Evolutionary conservation across 1,284 basidiomycete genomes (phyloP).

Genomic region (Meira miltonrushii): DNA sequence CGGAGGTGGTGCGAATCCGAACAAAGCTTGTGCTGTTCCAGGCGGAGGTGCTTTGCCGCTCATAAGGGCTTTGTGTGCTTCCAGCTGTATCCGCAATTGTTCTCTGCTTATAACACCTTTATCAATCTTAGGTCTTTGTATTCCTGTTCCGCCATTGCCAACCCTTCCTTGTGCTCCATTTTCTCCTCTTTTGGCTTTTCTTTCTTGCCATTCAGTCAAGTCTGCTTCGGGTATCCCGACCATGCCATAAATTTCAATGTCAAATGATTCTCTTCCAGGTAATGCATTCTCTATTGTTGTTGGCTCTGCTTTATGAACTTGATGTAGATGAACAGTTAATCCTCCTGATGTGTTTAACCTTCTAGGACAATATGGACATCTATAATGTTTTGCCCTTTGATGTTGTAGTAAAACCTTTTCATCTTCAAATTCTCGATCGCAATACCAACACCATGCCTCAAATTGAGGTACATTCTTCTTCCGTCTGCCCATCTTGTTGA

Average conservation of each 20-base stretch:
- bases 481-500: constrained; percentile 16
- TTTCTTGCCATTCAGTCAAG: constrained; percentile 70
- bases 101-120: constrained; percentile 67
- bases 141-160: constrained; percentile 54
- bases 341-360: constrained; percentile 95
- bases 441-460: constrained; percentile 92
- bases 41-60: constrained; percentile 60
- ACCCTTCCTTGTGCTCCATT: constrained; percentile 22
- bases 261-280: constrained; percentile 92
- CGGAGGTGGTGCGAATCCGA: constrained; percentile 13
- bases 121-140: constrained; percentile 72
- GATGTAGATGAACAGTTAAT: constrained; percentile 95
- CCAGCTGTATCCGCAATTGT: constrained; percentile 76
- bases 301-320: constrained; percentile 95
- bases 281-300: constrained; percentile 95
- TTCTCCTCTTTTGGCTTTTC: constrained; percentile 64
- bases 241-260: constrained; percentile 99
- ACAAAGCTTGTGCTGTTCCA: constrained; percentile 61
- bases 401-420: constrained; percentile 83
- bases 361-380: constrained; percentile 90
- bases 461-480: constrained; percentile 51
- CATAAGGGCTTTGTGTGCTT: constrained; percentile 88
- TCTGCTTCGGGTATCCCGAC: constrained; percentile 93
- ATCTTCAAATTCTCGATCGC: constrained; percentile 61
- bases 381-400: constrained; percentile 99